Percentiles rank a stretch among this genome's conserved stretches.
These are phyloP conservation scores for Sporisorium graminicola DNA, from an alignment of 1,284 basidiomycete species.

Conservation along the genomic window DNA sequence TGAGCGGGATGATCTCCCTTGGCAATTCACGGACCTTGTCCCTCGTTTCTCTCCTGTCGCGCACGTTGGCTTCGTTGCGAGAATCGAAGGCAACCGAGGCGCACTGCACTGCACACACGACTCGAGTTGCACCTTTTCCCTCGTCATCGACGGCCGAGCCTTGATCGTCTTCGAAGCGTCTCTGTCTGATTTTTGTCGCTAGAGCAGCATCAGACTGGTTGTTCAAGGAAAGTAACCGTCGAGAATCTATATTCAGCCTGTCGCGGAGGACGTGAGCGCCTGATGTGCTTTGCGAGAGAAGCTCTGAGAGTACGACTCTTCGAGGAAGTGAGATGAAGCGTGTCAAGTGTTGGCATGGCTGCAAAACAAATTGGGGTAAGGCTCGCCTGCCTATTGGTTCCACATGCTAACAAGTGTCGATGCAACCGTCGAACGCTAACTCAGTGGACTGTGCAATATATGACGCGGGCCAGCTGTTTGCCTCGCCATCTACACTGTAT, in stretches of 20 bases:
- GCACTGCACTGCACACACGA: conserved; percentile 2
- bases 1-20: neutral
- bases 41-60: neutral
- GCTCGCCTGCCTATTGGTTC: neutral
- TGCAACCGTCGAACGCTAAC: neutral
- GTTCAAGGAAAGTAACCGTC: neutral
- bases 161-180: neutral
- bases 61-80: neutral
- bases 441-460: no score
- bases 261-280: no score
- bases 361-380: neutral
- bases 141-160: conserved; percentile 2
- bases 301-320: neutral
- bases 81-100: neutral
- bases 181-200: neutral
- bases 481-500: neutral
- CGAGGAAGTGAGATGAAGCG: neutral
- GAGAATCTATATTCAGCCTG: neutral
- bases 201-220: neutral
- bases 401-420: neutral
- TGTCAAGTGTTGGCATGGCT: neutral
- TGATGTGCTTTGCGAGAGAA: neutral
- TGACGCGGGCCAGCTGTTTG: no score
- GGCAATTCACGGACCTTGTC: conserved; percentile 1
- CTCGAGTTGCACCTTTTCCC: neutral